These are phyloP conservation scores for Pseudotsuga menziesii DNA, from an alignment of 75 land plant genomes.

Conservation along the genomic window DNA sequence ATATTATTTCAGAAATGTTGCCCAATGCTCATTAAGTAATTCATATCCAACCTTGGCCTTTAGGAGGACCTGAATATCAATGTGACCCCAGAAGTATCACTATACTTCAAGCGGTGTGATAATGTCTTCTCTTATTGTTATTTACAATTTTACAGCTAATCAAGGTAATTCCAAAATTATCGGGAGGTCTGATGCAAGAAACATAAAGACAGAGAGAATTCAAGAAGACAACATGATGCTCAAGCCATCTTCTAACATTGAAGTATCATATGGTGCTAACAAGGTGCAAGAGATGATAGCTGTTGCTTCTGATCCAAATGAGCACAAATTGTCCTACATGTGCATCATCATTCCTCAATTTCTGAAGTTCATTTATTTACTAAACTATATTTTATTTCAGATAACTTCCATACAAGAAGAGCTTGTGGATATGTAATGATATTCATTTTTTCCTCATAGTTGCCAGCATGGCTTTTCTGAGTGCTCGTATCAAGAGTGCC, in stretches of 20 bases:
- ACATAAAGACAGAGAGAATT: background rate
- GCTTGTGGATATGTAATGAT: background rate
- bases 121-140: background rate
- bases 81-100: background rate
- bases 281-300: background rate
- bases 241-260: background rate
- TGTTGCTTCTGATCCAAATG: background rate
- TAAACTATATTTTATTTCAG: too few species aligned
- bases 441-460: too few species aligned
- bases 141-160: background rate
- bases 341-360: too few species aligned
- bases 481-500: background rate
- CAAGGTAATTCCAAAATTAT: background rate
- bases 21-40: background rate
- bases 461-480: background rate
- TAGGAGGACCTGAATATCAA: background rate
- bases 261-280: background rate
- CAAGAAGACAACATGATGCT: background rate
- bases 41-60: background rate
- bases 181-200: background rate
- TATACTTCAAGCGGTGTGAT: background rate
- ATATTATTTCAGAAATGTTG: too few species aligned
- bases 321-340: too few species aligned
- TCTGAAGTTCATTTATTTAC: too few species aligned
- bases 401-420: background rate